Percentiles rank a stretch among this genome's conserved stretches.
phyloP scores from a whole-genome alignment of 768 basidiomycete species.

The Dioszegia hungarica region DNA sequence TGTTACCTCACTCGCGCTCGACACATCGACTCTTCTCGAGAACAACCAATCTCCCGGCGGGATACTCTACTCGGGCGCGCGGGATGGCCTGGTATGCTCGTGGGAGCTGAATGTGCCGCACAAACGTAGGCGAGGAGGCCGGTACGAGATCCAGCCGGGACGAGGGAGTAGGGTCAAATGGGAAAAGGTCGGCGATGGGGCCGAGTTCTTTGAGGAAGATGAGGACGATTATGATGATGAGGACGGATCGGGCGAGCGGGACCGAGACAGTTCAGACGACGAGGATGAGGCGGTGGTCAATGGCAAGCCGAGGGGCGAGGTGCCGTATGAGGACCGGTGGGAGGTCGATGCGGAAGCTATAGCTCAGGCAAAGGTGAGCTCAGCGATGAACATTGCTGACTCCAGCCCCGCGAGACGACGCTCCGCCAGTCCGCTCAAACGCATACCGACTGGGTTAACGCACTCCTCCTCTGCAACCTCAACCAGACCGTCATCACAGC shows the following conservation, averaged over 20 bases:
- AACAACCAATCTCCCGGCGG: conserved; percentile 67
- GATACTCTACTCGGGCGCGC: conserved; percentile 81
- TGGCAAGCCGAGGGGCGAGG: conserved; percentile 50
- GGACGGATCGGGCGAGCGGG: conserved; percentile 4
- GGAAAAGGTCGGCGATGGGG: conserved; percentile 71
- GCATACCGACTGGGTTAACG: conserved; percentile 96
- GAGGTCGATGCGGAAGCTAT: conserved; percentile 63
- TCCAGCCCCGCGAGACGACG: conserved; percentile 17
- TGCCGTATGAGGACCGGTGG: conserved; percentile 72
- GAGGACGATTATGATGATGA: conserved; percentile 55
- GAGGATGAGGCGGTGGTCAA: conserved; percentile 20
- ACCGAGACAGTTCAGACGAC: conserved; percentile 14
- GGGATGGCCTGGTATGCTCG: conserved; percentile 79
- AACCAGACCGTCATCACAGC: conserved; percentile 92
- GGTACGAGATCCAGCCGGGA: conserved; percentile 28
- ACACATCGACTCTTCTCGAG: conserved; percentile 71
- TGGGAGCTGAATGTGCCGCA: conserved; percentile 77
- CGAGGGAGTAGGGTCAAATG: conserved; percentile 45
- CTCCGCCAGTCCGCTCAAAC: conserved; percentile 86
- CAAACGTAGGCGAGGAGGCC: conserved; percentile 52
- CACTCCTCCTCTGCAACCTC: conserved; percentile 81
- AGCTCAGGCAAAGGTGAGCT: conserved; percentile 32
- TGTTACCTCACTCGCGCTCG: conserved; percentile 78
- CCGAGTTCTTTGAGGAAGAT: conserved; percentile 69
- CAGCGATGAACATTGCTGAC: neutral